phyloP scores from a whole-genome alignment of 352 stramenopile species.

The Peronospora farinosa region DNA sequence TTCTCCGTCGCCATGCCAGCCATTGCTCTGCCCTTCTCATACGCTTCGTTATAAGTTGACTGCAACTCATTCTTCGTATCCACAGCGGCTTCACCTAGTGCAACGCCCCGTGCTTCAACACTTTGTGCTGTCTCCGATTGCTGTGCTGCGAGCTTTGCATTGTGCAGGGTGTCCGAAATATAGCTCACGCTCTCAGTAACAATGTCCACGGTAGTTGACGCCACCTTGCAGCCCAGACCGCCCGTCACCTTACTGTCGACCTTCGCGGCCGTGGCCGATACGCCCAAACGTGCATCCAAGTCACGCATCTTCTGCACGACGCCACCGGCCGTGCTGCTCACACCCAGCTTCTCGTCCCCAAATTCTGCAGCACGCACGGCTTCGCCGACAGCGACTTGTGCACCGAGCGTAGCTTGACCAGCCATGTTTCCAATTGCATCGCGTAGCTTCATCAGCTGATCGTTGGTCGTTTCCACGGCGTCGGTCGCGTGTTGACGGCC shows the following conservation, averaged over 20 bases:
- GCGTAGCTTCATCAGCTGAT: constrained; percentile 42
- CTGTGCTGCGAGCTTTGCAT: constrained; percentile 47
- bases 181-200: constrained; percentile 61
- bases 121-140: constrained; percentile 37
- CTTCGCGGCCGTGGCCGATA: constrained; percentile 46
- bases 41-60: constrained; percentile 23
- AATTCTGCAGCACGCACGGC: constrained; percentile 38
- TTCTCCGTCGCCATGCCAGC: constrained; percentile 18
- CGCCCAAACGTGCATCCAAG: constrained; percentile 48
- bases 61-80: constrained; percentile 26
- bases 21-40: constrained; percentile 26
- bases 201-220: constrained; percentile 53
- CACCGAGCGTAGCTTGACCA: constrained; percentile 18
- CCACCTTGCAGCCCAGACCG: constrained; percentile 44
- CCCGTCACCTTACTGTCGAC: constrained; percentile 63
- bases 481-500: constrained; percentile 54
- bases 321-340: constrained; percentile 30
- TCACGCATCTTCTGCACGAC: constrained; percentile 47
- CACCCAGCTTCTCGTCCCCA: constrained; percentile 50
- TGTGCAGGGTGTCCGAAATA: constrained; percentile 52
- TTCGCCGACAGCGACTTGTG: constrained; percentile 39
- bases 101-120: constrained; percentile 33
- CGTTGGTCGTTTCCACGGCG: constrained; percentile 46
- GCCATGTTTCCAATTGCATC: constrained; percentile 38
- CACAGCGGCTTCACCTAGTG: constrained; percentile 15